A percentile compares a stretch with the other conserved stretches of the same genome.
Evolutionary conservation across 257 asterid genomes (phyloP).

Genomic region (Solanum pennellii): DNA sequence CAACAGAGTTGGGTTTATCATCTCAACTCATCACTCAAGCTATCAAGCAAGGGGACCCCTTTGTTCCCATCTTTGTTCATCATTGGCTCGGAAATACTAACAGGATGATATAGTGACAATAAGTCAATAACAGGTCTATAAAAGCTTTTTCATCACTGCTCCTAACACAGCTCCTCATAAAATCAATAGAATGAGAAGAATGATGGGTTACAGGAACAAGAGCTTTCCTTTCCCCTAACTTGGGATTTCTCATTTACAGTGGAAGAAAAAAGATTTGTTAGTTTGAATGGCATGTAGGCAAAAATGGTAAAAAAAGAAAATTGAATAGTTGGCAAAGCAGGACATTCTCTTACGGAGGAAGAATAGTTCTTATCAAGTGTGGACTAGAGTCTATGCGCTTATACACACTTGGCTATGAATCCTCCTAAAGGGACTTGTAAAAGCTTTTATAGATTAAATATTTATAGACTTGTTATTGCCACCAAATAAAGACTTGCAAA

Average conservation of each 20-base stretch:
- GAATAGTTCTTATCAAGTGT: not conserved
- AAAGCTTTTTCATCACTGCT: not conserved
- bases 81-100: no score
- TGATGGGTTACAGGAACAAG: not conserved
- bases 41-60: not conserved
- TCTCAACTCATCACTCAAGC: not conserved
- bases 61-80: no score
- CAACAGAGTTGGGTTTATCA: not conserved
- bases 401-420: not conserved
- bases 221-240: not conserved
- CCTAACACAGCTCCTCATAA: not conserved
- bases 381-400: not conserved
- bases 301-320: not conserved
- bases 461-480: no score
- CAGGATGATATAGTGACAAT: not conserved
- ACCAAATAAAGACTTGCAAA: not conserved
- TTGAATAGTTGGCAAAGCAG: not conserved
- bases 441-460: no score
- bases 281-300: not conserved
- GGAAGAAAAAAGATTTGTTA: not conserved
- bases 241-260: not conserved
- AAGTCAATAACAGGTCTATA: not conserved
- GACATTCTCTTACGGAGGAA: not conserved
- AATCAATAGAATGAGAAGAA: not conserved
- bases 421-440: not conserved